Conservation (phyloP, 805 yeast species). For the Ogataea polymorpha region DNA sequence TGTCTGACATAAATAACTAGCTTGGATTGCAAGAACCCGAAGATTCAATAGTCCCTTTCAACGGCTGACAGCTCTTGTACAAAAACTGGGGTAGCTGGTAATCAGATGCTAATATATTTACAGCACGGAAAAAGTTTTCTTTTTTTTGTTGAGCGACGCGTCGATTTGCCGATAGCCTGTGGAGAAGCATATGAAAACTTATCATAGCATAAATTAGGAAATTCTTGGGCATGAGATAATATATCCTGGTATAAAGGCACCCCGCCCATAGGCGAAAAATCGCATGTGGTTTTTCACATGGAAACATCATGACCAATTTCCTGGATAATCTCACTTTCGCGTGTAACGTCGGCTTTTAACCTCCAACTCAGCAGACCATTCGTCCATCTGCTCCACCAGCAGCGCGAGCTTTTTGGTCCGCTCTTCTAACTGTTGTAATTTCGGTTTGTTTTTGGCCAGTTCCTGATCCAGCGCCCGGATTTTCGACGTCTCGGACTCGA, state of each 20-base stretch:
- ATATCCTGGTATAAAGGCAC: neutral
- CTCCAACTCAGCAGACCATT: conserved; percentile 56
- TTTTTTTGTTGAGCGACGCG: conserved; percentile 14
- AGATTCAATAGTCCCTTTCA: neutral
- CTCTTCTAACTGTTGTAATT: conserved; percentile 32
- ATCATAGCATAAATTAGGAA: neutral
- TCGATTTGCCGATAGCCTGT: conserved; percentile 4
- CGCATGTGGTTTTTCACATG: neutral
- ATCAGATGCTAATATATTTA: conserved; percentile 2
- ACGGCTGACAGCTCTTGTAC: neutral
- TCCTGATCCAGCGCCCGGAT: conserved; percentile 9
- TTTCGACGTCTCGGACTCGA: conserved; percentile 15
- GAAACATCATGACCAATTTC: no score
- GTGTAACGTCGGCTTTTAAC: conserved; percentile 33
- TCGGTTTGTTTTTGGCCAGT: conserved; percentile 5
- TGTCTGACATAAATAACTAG: conserved; percentile 2
- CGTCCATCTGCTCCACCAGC: conserved; percentile 56
- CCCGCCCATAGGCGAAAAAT: neutral
- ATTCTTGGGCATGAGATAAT: neutral
- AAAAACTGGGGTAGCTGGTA: conserved; percentile 7
- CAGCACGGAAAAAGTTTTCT: conserved; percentile 10
- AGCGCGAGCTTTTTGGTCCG: conserved; percentile 41
- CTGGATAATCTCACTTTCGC: neutral
- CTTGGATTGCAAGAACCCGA: neutral
- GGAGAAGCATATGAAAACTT: conserved; percentile 8